phyloP scores from a whole-genome alignment of 306 rosid species.

The Benincasa hispida region DNA sequence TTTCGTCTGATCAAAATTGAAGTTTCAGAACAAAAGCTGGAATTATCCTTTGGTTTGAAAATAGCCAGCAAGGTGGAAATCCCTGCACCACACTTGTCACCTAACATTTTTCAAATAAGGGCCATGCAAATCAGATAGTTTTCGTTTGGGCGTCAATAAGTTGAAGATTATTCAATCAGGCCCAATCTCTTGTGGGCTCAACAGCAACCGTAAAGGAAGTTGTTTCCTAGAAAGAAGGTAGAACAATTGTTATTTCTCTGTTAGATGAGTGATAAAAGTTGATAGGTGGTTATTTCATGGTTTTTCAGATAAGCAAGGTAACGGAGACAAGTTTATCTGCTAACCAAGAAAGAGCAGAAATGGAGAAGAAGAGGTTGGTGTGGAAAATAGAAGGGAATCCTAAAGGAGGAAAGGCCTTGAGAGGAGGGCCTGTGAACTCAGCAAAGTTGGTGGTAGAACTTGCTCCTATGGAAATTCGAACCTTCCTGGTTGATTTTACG shows the following conservation, averaged over 20 bases:
- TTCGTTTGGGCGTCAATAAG: too few relatives aligned
- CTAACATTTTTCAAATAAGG: too few relatives aligned
- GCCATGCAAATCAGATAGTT: too few relatives aligned
- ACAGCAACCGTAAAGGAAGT: too few relatives aligned
- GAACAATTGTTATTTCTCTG: neutral
- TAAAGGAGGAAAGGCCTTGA: conserved; percentile 39
- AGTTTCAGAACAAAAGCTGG: too few relatives aligned
- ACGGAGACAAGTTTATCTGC: conserved; percentile 71
- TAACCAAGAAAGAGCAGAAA: conserved; percentile 70
- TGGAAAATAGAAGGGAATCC: conserved; percentile 60
- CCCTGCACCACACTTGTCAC: too few relatives aligned
- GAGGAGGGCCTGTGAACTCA: conserved; percentile 67
- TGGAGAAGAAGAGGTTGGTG: conserved; percentile 52
- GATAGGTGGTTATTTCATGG: neutral
- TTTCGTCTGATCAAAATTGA: too few relatives aligned
- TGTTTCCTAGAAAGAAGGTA: conserved; percentile 66
- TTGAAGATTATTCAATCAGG: too few relatives aligned
- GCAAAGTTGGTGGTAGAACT: conserved; percentile 55
- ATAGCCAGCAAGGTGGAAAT: too few relatives aligned
- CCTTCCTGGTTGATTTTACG: conserved; percentile 19
- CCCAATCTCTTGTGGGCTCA: too few relatives aligned
- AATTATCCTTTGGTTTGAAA: too few relatives aligned
- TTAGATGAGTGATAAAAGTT: neutral
- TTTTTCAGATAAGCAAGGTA: conserved; percentile 51
- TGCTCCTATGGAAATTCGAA: conserved; percentile 77